Evolutionary conservation across 805 yeast genomes (phyloP).

Genomic region (Hemisphaericaspora nanyangensis): DNA sequence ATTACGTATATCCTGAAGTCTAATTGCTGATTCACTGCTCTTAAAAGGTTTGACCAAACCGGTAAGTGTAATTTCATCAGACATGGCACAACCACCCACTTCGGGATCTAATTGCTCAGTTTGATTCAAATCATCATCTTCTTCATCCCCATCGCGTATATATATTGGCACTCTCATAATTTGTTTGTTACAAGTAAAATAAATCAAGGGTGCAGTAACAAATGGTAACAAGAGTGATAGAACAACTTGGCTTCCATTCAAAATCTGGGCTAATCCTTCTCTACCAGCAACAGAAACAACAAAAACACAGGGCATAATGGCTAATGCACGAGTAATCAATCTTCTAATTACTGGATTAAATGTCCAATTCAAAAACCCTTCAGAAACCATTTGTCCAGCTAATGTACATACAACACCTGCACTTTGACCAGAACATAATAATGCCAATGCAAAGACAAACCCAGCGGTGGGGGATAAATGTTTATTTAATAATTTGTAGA

Average conservation of each 20-base stretch:
- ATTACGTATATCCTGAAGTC: conserved; percentile 35
- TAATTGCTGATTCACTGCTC: conserved; percentile 37
- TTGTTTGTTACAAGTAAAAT: conserved; percentile 66
- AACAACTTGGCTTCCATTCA: conserved; percentile 82
- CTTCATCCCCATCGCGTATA: conserved; percentile 29
- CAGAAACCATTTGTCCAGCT: conserved; percentile 92
- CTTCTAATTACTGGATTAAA: conserved; percentile 81
- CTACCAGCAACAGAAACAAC: conserved; percentile 74
- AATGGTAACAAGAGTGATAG: conserved; percentile 77
- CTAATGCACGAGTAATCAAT: conserved; percentile 74
- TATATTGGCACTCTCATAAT: conserved; percentile 57
- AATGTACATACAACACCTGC: conserved; percentile 93
- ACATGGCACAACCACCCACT: neutral
- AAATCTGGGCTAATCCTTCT: conserved; percentile 69
- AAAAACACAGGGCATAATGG: conserved; percentile 78
- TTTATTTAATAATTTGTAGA: conserved; percentile 63
- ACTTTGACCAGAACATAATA: conserved; percentile 87
- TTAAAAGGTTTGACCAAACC: conserved; percentile 17
- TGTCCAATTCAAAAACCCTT: conserved; percentile 80
- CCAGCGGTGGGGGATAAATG: conserved; percentile 87
- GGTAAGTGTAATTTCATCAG: neutral
- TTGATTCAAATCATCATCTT: conserved; percentile 19
- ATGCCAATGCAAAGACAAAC: conserved; percentile 80
- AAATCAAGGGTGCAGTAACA: conserved; percentile 83
- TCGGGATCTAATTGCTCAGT: conserved; percentile 6